Conservation (phyloP, 2,329 filamentous ascomycete genomes). For the Stemphylium beticola region DNA sequence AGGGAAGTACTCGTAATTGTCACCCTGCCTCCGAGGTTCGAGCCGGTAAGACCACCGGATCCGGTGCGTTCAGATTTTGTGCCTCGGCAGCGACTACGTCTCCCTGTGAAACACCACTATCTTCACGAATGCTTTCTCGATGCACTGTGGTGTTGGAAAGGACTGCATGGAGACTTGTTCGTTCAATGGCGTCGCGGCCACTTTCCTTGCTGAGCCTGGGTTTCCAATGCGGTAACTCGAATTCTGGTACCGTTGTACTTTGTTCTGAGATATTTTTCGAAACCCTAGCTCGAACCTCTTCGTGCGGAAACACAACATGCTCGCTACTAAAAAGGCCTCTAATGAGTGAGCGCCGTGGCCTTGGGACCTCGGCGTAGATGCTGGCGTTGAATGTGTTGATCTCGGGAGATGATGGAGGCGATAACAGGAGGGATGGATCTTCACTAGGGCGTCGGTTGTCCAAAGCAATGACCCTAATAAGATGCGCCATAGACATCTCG, state of each 20-base stretch:
- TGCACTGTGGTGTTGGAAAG: no score
- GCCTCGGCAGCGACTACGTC: not conserved
- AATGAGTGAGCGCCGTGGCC: constrained; percentile 12
- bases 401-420: constrained; percentile 3
- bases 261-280: constrained; percentile 16
- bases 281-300: constrained; percentile 4
- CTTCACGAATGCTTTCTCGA: not conserved
- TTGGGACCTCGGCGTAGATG: constrained; percentile 8
- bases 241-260: constrained; percentile 2
- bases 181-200: not conserved
- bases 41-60: not conserved
- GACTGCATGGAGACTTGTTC: not conserved
- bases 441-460: constrained; percentile 10
- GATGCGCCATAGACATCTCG: constrained; percentile 43
- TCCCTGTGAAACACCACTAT: not conserved
- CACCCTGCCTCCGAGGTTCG: not conserved
- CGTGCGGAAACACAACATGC: not conserved
- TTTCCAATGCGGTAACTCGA: not conserved
- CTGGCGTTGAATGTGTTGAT: not conserved
- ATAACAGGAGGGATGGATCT: not conserved
- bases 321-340: constrained; percentile 15
- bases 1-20: not conserved
- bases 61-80: not conserved
- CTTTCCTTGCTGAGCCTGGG: not conserved
- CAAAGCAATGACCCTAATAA: constrained; percentile 45